Conservation (phyloP, 2,329 filamentous ascomycete species). For the Ophiocordyceps camponoti-floridani region DNA sequence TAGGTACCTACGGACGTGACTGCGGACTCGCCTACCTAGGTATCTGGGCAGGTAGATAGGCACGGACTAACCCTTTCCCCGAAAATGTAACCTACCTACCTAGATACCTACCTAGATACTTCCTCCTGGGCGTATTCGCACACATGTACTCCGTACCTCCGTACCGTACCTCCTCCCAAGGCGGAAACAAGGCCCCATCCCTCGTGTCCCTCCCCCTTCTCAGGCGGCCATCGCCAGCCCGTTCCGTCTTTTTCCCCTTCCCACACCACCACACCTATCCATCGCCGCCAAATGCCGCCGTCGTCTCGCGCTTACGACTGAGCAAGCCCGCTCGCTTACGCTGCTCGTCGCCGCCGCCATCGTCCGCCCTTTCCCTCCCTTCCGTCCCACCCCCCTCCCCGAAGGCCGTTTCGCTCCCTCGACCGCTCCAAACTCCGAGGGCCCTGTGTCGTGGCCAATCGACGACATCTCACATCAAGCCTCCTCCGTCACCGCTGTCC, state of each 20-base stretch:
- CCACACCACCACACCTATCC: neutral
- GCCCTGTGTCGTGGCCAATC: neutral
- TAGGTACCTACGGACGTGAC: too few relatives aligned
- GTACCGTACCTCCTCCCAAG: neutral
- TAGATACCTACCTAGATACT: too few relatives aligned
- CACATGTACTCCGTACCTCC: neutral
- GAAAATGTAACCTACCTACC: too few relatives aligned
- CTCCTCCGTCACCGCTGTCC: neutral
- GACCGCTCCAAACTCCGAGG: neutral
- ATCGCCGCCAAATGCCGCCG: neutral
- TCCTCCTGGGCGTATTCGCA: too few relatives aligned
- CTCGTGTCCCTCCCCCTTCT: neutral
- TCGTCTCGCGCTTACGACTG: neutral
- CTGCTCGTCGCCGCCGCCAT: neutral
- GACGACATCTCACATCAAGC: neutral
- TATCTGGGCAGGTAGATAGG: too few relatives aligned
- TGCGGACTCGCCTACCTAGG: too few relatives aligned
- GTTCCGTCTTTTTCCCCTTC: neutral
- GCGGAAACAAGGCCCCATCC: neutral
- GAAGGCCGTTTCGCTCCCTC: neutral
- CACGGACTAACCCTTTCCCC: neutral
- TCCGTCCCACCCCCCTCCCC: neutral
- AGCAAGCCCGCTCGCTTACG: neutral
- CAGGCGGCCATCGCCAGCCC: neutral
- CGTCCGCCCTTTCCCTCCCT: neutral